Evolutionary conservation across 2,329 filamentous ascomycete genomes (phyloP).

Genomic region (Alternaria longipes): DNA sequence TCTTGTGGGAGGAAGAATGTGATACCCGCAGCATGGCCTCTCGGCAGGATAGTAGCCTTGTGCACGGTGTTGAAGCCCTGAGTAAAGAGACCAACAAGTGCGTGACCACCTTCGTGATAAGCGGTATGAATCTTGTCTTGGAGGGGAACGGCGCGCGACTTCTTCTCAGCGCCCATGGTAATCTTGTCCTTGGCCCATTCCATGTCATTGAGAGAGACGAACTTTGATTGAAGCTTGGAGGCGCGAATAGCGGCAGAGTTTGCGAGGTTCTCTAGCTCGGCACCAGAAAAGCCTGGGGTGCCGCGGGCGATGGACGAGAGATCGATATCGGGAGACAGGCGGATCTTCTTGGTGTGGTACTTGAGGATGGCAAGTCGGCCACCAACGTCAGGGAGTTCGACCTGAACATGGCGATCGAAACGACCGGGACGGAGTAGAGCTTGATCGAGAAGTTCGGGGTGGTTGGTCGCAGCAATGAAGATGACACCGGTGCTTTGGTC

Average conservation of each 20-base stretch:
- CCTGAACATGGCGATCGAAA: slow-evolving; percentile 91
- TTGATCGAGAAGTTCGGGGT: slow-evolving; percentile 92
- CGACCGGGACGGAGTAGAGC: slow-evolving; percentile 92
- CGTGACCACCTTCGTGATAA: slow-evolving; percentile 95
- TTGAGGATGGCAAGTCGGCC: slow-evolving; percentile 92
- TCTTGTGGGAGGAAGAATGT: slow-evolving; percentile 92
- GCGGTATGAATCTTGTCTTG: slow-evolving; percentile 97
- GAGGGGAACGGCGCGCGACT: slow-evolving; percentile 86
- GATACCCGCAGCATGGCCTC: slow-evolving; percentile 84
- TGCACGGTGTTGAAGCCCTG: slow-evolving; percentile 81
- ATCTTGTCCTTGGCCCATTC: slow-evolving; percentile 99
- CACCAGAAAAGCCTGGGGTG: slow-evolving; percentile 91
- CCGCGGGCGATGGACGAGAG: slow-evolving; percentile 83
- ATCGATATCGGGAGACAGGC: slow-evolving; percentile 81
- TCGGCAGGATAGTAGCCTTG: slow-evolving; percentile 96
- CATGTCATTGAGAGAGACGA: slow-evolving; percentile 81
- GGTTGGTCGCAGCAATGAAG: slow-evolving; percentile 95
- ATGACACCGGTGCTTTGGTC: slow-evolving; percentile 94
- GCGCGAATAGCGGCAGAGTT: slow-evolving; percentile 96
- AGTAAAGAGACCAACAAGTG: slow-evolving; percentile 86
- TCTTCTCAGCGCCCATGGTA: slow-evolving; percentile 93
- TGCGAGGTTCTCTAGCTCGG: slow-evolving; percentile 94
- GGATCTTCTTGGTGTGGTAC: slow-evolving; percentile 93
- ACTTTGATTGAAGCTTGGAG: slow-evolving; percentile 81
- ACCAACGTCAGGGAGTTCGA: slow-evolving; percentile 89